Conservation (phyloP, 352 stramenopile species). For the Pythium pyrilobum region DNA sequence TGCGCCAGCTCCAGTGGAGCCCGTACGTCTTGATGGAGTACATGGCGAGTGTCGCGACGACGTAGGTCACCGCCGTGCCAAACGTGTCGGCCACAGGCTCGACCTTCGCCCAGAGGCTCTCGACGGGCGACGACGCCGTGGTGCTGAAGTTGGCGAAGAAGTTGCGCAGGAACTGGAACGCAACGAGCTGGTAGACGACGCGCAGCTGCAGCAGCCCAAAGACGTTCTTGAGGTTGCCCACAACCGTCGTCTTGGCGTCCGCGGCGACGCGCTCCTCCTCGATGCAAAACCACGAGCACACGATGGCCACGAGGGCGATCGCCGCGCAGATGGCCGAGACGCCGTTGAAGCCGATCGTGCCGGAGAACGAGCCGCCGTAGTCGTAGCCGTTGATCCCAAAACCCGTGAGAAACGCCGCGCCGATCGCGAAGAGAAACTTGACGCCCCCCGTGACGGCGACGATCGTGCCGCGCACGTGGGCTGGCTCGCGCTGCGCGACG, state of each 20-base stretch:
- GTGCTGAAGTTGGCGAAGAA: slow-evolving; percentile 17
- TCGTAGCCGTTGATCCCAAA: slow-evolving; percentile 23
- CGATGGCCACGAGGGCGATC: background rate
- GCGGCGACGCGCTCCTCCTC: slow-evolving; percentile 3
- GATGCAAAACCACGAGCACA: slow-evolving; percentile 11
- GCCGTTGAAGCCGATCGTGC: slow-evolving; percentile 5
- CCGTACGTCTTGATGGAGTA: slow-evolving; percentile 9
- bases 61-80: slow-evolving; percentile 15
- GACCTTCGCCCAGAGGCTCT: slow-evolving; percentile 19
- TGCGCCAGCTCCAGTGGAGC: slow-evolving; percentile 16
- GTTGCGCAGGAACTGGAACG: slow-evolving; percentile 22
- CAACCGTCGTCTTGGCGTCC: background rate
- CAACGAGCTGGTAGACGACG: slow-evolving; percentile 20
- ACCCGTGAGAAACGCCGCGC: slow-evolving; percentile 11
- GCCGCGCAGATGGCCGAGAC: slow-evolving; percentile 5
- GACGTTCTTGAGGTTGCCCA: background rate
- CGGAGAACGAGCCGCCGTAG: slow-evolving; percentile 14
- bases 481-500: slow-evolving; percentile 22
- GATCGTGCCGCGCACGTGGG: slow-evolving; percentile 13
- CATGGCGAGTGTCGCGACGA: slow-evolving; percentile 11
- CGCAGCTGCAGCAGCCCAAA: slow-evolving; percentile 13
- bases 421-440: slow-evolving; percentile 6
- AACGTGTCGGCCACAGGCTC: background rate
- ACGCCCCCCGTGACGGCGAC: slow-evolving; percentile 15
- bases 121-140: slow-evolving; percentile 14